Evolutionary conservation across 2,329 filamentous ascomycete genomes (phyloP), one percentile per base, ranked within the genome.

Genomic region (Nemania sp.): DNA sequence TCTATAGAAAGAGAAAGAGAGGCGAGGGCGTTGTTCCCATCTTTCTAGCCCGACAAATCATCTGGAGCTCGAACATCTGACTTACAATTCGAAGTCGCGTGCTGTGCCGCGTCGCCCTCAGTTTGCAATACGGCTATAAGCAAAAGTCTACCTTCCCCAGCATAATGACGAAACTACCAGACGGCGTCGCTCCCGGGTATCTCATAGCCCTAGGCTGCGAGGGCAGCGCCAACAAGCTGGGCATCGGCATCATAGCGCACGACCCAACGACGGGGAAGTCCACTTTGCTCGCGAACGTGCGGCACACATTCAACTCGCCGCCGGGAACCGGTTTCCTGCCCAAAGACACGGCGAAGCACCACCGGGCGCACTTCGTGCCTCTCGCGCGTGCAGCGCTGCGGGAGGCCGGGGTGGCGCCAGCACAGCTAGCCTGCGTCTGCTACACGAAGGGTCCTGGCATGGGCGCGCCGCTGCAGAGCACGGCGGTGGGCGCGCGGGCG

Each of bases 151-250:
- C 6, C 26, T 6, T 28, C 26, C 11, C 6, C 37, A 22, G 19
- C 46, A 42, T 47, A 28, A 59, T 54, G 56, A 22, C 40, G 9
- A 41, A 12, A 11, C 39, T 26, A 8, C 6, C 26, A 20, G 15
- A 49, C 15, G 23, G 24, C 24, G 12, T 31, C 26, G 40, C 51
- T 4, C 42, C 22, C 26, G 49, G 51, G 2, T 2, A 72, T 75
- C 52, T 79, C 67, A 77, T 83, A 59, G 79, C 81, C 63, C 73
- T 85, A 59, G 82, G 82, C 61, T 82, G 79, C 70, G 94, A 99
- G 78, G 93, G 94, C 72, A 96, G 91, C 52, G 94, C 94, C 74
- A 99, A 99, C 80, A 99, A 99, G 75, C 85, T 99, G 47, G 94
- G 93, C 63, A 88, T 97, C 54, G 94, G 94, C 67, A 79, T 99